Evolutionary conservation across 129 eudicot species (phyloP).

Genomic region (Flaveria trinervia): DNA sequence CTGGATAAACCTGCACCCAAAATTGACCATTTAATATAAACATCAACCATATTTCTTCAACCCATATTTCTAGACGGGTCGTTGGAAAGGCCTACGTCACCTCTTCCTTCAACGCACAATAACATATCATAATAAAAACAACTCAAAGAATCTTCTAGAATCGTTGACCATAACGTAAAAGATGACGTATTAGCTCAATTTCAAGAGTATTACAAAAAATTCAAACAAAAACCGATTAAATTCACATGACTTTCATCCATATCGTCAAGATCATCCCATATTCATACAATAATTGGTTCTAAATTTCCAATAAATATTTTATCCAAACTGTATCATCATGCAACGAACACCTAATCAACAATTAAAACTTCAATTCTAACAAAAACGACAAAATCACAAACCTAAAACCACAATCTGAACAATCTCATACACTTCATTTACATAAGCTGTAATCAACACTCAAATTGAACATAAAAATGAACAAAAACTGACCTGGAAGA

Average conservation of each 20-base stretch:
- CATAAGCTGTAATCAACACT: background rate
- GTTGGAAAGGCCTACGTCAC: too few relatives aligned
- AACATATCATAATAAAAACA: background rate
- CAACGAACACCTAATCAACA: slow-evolving; percentile 1
- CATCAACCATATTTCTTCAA: background rate
- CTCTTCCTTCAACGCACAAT: too few relatives aligned
- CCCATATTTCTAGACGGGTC: slow-evolving; percentile 5
- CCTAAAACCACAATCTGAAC: background rate
- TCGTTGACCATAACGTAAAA: slow-evolving; percentile 4
- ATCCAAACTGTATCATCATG: background rate
- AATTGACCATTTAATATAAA: slow-evolving; percentile 13
- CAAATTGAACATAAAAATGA: background rate
- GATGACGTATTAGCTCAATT: slow-evolving; percentile 5
- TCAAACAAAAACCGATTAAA: background rate
- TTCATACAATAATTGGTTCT: background rate
- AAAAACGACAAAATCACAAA: background rate
- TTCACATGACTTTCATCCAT: background rate
- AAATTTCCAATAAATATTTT: background rate
- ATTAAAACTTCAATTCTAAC: background rate
- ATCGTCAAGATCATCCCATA: slow-evolving; percentile 12
- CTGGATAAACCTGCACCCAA: slow-evolving; percentile 57
- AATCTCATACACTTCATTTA: background rate
- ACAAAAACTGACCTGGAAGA: slow-evolving; percentile 59
- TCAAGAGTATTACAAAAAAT: slow-evolving; percentile 7
- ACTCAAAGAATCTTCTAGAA: slow-evolving; percentile 15